A percentile compares a stretch with the other conserved stretches of the same genome.
Conservation (phyloP, 352 stramenopile genomes). For the Globisporangium splendens region DNA sequence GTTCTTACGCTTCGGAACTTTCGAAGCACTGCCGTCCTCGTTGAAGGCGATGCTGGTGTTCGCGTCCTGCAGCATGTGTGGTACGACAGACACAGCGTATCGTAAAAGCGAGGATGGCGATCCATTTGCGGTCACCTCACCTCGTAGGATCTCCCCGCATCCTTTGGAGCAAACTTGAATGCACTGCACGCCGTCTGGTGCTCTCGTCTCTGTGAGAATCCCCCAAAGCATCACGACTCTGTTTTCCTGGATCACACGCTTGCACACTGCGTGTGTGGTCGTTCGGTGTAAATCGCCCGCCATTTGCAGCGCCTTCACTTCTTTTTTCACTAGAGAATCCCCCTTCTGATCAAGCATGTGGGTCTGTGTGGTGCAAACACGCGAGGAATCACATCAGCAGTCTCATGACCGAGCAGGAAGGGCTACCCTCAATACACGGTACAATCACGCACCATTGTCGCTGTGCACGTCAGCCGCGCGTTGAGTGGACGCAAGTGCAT, state of each 20-base stretch:
- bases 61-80: neutral
- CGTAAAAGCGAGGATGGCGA: neutral
- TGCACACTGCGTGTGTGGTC: slow-evolving; percentile 3
- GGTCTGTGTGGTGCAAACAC: neutral
- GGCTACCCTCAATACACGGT: no score
- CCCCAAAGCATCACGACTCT: slow-evolving; percentile 4
- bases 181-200: neutral
- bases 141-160: neutral
- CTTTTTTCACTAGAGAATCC: slow-evolving; percentile 2
- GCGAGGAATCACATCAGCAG: no score
- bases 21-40: neutral
- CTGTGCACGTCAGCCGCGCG: no score
- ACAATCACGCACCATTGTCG: no score
- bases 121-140: no score
- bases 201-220: neutral
- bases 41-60: neutral
- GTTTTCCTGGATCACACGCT: slow-evolving; percentile 1
- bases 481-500: neutral
- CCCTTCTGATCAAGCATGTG: slow-evolving; percentile 1
- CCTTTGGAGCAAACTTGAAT: neutral
- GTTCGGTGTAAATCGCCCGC: neutral
- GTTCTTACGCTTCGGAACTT: no score
- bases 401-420: no score
- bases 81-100: neutral
- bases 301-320: neutral